Base-by-base conservation (phyloP, 192 early-diverging fungal genomes). In the Anaeromyces robustus region DNA sequence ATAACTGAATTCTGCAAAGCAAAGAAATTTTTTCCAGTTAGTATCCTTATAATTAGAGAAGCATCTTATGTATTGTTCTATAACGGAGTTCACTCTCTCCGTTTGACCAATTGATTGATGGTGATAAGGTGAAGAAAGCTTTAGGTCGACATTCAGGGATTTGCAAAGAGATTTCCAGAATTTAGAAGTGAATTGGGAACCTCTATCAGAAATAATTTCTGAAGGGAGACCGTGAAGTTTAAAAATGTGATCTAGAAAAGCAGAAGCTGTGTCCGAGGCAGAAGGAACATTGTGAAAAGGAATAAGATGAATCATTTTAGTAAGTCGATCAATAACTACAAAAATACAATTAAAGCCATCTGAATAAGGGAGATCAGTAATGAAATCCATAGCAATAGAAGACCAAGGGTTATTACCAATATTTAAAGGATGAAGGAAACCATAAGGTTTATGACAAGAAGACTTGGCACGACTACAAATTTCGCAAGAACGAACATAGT, bases 331-430 rank as follows among this genome's bases (percentile, higher is more conserved):
- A 0, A 88, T 88, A 32, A 88, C 82, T 0, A 91, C 86, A 2
- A 84, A 81, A 19, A 91, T 86, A 0, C 83, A 79, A 78, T 86
- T 81, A 77, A 77, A 80, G 3, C 79, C 79, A 43, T 78, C n/a
- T 79, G 81, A 80, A 1, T 29, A 22, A 0, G 82, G 85, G 14
- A 89, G 80, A 17, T 80, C 79, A 14, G 77, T 79, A 30, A 89
- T 85, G 59, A 89, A 90, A 78, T 89, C 89, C 78, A 89, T 86
- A 4, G 82, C 81, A 59, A 89, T 89, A 1, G 88, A 86, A 12
- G 26, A 29, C 83, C 83, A 84, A 13, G 13, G 79, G 5, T 84
- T 31, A 12, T 31, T 68, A 12, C 81, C 81, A 12, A 80, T 30
- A 2, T 29, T 17, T 26, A 79, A 78, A 3, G 82, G 83, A 13